Conservation (phyloP, 129 eudicot genomes). For the carrot (Daucus carota) region DNA sequence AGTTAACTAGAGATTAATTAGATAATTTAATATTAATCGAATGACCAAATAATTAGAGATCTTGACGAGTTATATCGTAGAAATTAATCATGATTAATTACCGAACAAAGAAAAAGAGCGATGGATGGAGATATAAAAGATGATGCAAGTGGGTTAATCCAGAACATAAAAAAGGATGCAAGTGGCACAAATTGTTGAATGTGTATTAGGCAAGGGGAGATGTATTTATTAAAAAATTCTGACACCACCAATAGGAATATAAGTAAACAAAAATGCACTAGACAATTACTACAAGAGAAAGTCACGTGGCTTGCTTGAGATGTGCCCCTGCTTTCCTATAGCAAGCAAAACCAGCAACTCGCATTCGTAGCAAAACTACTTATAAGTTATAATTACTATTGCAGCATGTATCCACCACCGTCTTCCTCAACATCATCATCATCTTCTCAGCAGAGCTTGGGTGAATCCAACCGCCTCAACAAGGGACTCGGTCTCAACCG, state of each 20-base stretch:
- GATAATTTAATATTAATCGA: too few relatives aligned
- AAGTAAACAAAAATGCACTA: too few relatives aligned
- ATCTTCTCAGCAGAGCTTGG: background rate
- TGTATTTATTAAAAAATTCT: background rate
- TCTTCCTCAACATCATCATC: slow-evolving; percentile 31
- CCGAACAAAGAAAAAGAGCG: too few relatives aligned
- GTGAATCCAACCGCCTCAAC: slow-evolving; percentile 13
- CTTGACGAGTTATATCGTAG: too few relatives aligned
- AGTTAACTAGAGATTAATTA: too few relatives aligned
- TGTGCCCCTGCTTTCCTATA: background rate
- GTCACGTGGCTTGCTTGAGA: background rate
- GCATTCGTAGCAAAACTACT: background rate
- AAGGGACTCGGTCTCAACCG: slow-evolving; percentile 39
- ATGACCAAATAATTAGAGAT: too few relatives aligned
- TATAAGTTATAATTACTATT: background rate
- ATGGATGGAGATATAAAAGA: too few relatives aligned
- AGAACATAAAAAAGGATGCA: background rate
- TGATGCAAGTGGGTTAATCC: background rate
- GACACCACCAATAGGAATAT: background rate
- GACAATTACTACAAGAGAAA: too few relatives aligned
- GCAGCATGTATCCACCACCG: slow-evolving; percentile 33
- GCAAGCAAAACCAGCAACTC: background rate
- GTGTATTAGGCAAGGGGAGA: background rate
- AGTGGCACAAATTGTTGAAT: background rate
- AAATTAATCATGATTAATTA: too few relatives aligned